Conservation (phyloP, 2,329 filamentous ascomycete species). For the Basipetospora chlamydospora region DNA sequence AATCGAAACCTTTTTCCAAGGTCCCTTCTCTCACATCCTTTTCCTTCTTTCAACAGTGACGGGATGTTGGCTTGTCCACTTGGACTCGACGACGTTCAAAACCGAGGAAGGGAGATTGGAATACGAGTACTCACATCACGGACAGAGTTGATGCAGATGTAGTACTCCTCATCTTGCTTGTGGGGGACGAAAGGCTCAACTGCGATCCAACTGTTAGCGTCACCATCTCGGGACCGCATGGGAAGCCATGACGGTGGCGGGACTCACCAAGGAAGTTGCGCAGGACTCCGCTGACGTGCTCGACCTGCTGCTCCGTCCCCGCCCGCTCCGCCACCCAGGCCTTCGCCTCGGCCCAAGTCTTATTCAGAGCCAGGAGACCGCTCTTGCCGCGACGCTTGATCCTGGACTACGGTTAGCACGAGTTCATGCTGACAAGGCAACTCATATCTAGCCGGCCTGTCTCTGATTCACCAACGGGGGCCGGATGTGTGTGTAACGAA, state of each 20-base stretch:
- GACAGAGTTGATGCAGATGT: slow-evolving; percentile 99
- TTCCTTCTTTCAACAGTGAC: too few species aligned
- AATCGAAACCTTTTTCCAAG: too few species aligned
- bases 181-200: slow-evolving; percentile 96
- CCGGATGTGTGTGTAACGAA: too few species aligned
- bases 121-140: slow-evolving; percentile 74
- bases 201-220: not conserved
- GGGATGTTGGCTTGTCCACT: too few species aligned
- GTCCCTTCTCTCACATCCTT: too few species aligned
- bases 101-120: too few species aligned
- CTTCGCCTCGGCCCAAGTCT: slow-evolving; percentile 87
- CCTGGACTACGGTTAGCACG: not conserved
- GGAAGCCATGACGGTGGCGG: too few species aligned
- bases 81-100: too few species aligned
- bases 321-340: slow-evolving; percentile 89
- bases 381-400: slow-evolving; percentile 99
- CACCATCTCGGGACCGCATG: not conserved
- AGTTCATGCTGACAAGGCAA: too few species aligned
- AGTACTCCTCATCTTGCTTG: slow-evolving; percentile 91
- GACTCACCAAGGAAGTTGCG: slow-evolving; percentile 65
- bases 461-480: too few species aligned
- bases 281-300: slow-evolving; percentile 76
- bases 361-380: slow-evolving; percentile 89
- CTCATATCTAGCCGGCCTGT: too few species aligned
- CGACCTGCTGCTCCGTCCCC: slow-evolving; percentile 83